These are phyloP conservation scores for Phyllosticta ampelicida DNA, from an alignment of 2,329 filamentous ascomycete species.

Conservation along the genomic window DNA sequence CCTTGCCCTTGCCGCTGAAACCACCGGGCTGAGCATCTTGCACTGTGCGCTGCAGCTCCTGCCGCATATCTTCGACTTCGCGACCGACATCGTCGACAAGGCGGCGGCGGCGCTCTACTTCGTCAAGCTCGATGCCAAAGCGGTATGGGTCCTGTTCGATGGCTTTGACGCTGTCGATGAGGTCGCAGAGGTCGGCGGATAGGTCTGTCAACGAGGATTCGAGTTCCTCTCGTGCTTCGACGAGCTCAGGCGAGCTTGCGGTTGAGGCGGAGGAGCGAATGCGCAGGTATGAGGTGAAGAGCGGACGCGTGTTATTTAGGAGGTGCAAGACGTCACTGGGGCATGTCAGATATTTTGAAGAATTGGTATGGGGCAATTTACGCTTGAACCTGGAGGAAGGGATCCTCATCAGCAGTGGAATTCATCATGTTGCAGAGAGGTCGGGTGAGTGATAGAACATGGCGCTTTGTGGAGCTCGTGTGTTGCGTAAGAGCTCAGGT, in stretches of 20 bases:
- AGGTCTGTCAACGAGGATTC: slow-evolving; percentile 63
- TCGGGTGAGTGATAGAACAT: background rate
- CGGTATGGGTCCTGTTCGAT: slow-evolving; percentile 79
- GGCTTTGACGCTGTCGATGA: slow-evolving; percentile 75
- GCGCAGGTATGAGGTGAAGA: slow-evolving; percentile 90
- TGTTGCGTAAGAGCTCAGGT: background rate
- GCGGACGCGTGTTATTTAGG: slow-evolving; percentile 66
- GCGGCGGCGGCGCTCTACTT: slow-evolving; percentile 68
- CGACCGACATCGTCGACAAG: slow-evolving; percentile 82
- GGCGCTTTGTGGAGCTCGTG: background rate
- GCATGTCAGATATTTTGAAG: background rate
- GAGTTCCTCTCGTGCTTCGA: slow-evolving; percentile 61
- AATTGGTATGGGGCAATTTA: slow-evolving; percentile 16
- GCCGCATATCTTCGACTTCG: slow-evolving; percentile 82
- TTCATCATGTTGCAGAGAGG: slow-evolving; percentile 23
- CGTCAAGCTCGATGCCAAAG: slow-evolving; percentile 74
- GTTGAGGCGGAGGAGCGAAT: slow-evolving; percentile 77
- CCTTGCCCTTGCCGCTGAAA: slow-evolving; percentile 24
- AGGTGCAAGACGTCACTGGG: slow-evolving; percentile 76
- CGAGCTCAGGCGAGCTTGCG: slow-evolving; percentile 57
- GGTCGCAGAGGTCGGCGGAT: slow-evolving; percentile 76
- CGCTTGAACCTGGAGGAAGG: slow-evolving; percentile 41
- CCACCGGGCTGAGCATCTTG: slow-evolving; percentile 34
- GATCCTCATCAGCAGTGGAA: slow-evolving; percentile 32
- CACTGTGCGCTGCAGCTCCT: slow-evolving; percentile 54